phyloP scores from a whole-genome alignment of 1,284 basidiomycete genomes.

The Tetrapyrgos nigripes region DNA sequence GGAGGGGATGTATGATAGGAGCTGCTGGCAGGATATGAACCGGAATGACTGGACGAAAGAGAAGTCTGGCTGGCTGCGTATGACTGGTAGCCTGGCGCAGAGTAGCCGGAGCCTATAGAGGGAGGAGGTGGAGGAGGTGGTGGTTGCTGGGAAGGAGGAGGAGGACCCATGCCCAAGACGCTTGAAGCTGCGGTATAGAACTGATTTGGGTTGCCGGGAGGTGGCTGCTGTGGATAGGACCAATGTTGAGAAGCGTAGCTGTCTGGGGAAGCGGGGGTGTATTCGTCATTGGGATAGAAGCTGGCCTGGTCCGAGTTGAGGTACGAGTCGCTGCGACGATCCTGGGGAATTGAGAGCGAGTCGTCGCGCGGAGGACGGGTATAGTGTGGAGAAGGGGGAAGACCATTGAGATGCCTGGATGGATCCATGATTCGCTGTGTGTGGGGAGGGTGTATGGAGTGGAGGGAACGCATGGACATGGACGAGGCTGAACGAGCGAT shows the following conservation, averaged over 20 bases:
- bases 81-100: conserved; percentile 7
- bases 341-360: background rate
- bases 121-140: conserved; percentile 26
- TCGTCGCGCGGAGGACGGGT: conserved; percentile 22
- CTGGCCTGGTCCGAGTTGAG: conserved; percentile 1
- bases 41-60: conserved; percentile 16
- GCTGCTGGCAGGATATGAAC: conserved; percentile 9
- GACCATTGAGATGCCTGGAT: conserved; percentile 41
- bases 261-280: conserved; percentile 8
- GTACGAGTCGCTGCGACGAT: conserved; percentile 16
- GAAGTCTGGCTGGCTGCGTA: conserved; percentile 20
- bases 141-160: conserved; percentile 45
- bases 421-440: conserved; percentile 24
- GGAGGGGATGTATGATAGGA: conserved; percentile 13
- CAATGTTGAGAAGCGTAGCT: conserved; percentile 2
- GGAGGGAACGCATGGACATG: conserved; percentile 53
- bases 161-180: conserved; percentile 78
- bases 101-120: conserved; percentile 1
- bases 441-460: conserved; percentile 32
- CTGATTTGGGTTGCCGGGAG: conserved; percentile 42
- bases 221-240: conserved; percentile 7
- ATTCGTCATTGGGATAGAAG: conserved; percentile 7
- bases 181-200: conserved; percentile 79
- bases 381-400: conserved; percentile 32
- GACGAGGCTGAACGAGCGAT: conserved; percentile 56